Base-by-base conservation (phyloP, 1,284 basidiomycete genomes). In the Agaricales sp. region DNA sequence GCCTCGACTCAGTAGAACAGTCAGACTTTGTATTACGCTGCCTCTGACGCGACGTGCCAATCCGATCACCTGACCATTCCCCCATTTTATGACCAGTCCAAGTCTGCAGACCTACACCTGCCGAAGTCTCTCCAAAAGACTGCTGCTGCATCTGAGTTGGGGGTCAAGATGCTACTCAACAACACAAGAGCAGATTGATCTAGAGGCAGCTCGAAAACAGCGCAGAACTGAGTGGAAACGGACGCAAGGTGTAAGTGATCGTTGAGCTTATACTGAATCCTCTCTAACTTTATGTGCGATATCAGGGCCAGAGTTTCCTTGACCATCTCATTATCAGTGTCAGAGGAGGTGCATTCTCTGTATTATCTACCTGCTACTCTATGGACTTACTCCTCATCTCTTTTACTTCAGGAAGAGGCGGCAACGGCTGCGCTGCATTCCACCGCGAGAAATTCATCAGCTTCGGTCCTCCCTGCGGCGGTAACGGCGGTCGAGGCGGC, bases 401-500 rank as follows among this genome's bases (percentile, higher is more conserved):
- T 46, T 26, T 22, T 52, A 8, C 11, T 19, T 8, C 57, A 91
- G 88, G 87, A 43, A 82, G 76, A 60, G 92, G 92, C 19, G 88
- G 91, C 0, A 71, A 89, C 49, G 90, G 91, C 16, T 87, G 88
- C 53, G 83, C 84, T 13, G 87, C 88, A 2, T 91, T 92, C 57
- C 81, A 88, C 58, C 80, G 83, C 51, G 85, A 88, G 67, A 87
- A 85, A 60, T 87, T 75, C 65, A 78, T 78, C 52, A 77, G 82
- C 0, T 78, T 80, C 53, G 91, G 92, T 0, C 89, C 90, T 0
- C 89, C 92, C 0, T 90, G 88, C 8, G 93, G 93, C 1, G 93
- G 92, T 1, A 87, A 87, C 54, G 93, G 94, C 16, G 93, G 92
- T 0, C 75, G 77, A 44, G 94, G 93, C 21, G 92, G 89, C 1